Evolutionary conservation across 371 early-diverging fungal genomes (phyloP).

Genomic region (Coemansia sp.): DNA sequence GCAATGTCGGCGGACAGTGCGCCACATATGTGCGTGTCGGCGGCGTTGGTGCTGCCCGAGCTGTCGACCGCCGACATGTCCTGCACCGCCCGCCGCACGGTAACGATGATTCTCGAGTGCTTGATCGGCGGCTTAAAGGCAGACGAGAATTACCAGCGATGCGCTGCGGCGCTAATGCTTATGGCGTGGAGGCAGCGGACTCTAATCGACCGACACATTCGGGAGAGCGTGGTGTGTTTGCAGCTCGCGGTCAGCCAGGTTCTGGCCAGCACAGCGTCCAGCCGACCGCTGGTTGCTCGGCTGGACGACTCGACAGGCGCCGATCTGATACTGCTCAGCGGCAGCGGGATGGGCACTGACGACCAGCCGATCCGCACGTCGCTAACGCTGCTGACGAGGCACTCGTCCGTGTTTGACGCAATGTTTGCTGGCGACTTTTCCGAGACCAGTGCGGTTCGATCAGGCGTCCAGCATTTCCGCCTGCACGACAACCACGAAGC

Average conservation of each 20-base stretch:
- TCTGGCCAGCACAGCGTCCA: background rate
- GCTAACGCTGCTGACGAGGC: constrained; percentile 5
- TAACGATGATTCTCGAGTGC: background rate
- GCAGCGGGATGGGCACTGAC: background rate
- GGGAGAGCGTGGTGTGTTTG: background rate
- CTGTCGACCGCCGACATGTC: background rate
- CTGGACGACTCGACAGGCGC: background rate
- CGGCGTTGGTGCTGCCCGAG: constrained; percentile 26
- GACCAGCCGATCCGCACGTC: constrained; percentile 7
- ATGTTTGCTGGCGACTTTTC: constrained; percentile 35
- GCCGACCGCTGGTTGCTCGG: background rate
- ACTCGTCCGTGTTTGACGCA: constrained; percentile 30
- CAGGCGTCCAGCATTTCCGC: background rate
- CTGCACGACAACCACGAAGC: constrained; percentile 21
- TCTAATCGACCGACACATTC: background rate
- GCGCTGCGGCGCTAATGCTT: constrained; percentile 20
- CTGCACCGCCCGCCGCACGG: background rate
- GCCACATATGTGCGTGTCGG: constrained; percentile 11
- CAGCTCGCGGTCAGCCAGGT: background rate
- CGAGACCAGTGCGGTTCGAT: constrained; percentile 12
- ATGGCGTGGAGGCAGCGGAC: constrained; percentile 29
- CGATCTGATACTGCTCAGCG: constrained; percentile 14
- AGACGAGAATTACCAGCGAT: background rate
- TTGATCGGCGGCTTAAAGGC: constrained; percentile 1
- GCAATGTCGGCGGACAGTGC: background rate